Evolutionary conservation across 2,329 filamentous ascomycete species (phyloP).

Genomic region (Pseudopyrenochaeta lycopersici): DNA sequence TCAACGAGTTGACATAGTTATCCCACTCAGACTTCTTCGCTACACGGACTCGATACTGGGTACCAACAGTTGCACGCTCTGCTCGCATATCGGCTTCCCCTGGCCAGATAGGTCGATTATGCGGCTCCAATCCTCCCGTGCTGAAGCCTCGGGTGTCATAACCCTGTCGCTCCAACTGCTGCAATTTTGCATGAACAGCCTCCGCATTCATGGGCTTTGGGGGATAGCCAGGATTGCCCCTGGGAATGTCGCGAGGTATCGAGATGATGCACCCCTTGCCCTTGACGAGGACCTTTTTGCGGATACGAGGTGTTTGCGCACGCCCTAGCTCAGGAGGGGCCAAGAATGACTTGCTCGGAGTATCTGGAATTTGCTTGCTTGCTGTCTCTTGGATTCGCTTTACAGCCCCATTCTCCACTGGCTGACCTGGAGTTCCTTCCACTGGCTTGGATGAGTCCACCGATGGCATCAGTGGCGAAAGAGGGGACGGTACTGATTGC

Average conservation of each 20-base stretch:
- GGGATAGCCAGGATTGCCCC: constrained; percentile 52
- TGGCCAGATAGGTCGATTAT: constrained; percentile 76
- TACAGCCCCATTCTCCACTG: constrained; percentile 5
- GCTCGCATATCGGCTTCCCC: constrained; percentile 64
- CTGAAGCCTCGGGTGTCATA: constrained; percentile 76
- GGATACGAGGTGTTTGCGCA: constrained; percentile 46
- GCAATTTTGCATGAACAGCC: constrained; percentile 69
- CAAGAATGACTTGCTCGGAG: constrained; percentile 19
- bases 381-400: constrained; percentile 3
- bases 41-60: constrained; percentile 68
- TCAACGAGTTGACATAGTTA: constrained; percentile 80
- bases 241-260: constrained; percentile 53
- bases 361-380: constrained; percentile 10
- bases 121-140: constrained; percentile 46
- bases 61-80: constrained; percentile 62
- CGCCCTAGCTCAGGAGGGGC: constrained; percentile 26
- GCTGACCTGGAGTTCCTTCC: constrained; percentile 29
- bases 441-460: constrained; percentile 27
- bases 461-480: constrained; percentile 27
- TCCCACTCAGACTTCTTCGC: constrained; percentile 79
- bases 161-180: constrained; percentile 73
- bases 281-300: constrained; percentile 57
- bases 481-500: constrained; percentile 28
- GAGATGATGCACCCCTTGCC: constrained; percentile 57
- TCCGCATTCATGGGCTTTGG: constrained; percentile 56